Conservation (phyloP, 1,139 yeast genomes). For the Waltiozyma sp. region DNA sequence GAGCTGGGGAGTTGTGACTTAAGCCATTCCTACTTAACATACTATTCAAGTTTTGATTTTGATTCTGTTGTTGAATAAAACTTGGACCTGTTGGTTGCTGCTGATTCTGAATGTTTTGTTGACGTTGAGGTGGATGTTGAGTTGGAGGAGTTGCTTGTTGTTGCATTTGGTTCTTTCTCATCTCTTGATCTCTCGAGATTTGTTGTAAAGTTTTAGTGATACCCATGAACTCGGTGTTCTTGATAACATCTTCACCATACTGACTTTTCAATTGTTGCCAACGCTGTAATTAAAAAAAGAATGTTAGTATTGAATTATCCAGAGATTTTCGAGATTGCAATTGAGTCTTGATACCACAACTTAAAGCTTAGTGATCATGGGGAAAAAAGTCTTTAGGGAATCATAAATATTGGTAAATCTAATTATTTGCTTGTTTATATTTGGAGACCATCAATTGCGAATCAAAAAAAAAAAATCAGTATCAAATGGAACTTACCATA, state of each 20-base stretch:
- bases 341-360: background rate
- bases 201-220: conserved; percentile 44
- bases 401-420: no score
- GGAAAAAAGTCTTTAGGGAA: background rate
- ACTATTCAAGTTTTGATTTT: background rate
- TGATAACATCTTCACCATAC: conserved; percentile 53
- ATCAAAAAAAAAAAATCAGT: background rate
- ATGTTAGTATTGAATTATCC: conserved; percentile 4
- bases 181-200: conserved; percentile 38
- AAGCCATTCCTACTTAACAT: no score
- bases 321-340: background rate
- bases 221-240: conserved; percentile 51
- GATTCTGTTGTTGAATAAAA: conserved; percentile 1
- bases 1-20: background rate
- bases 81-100: conserved; percentile 1
- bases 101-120: conserved; percentile 5
- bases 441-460: background rate
- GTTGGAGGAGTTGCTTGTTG: conserved; percentile 3
- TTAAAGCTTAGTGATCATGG: conserved; percentile 1
- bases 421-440: no score
- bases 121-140: conserved; percentile 5
- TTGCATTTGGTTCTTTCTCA: conserved; percentile 19
- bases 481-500: conserved; percentile 8
- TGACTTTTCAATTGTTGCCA: conserved; percentile 56
- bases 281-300: conserved; percentile 23